Percentiles rank a stretch among this genome's conserved stretches.
Conservation (phyloP, 805 yeast species). For the Kuraishia piskuri region DNA sequence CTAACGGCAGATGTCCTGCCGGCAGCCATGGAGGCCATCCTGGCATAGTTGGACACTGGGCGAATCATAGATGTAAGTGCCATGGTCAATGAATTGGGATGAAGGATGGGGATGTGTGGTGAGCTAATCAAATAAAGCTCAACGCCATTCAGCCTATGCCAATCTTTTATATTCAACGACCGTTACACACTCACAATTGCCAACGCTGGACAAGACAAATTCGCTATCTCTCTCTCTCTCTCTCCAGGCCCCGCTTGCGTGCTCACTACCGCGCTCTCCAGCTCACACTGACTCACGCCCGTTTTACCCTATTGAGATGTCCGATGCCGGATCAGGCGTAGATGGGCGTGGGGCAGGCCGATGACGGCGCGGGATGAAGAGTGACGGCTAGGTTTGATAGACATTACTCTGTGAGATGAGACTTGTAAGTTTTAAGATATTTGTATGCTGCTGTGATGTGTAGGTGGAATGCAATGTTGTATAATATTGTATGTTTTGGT, state of each 20-base stretch:
- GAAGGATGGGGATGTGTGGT: not conserved
- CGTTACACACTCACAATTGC: not conserved
- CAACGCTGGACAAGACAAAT: no score
- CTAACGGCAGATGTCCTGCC: not conserved
- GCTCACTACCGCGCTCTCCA: not conserved
- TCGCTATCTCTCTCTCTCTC: no score
- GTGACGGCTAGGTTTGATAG: not conserved
- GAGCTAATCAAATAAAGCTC: no score
- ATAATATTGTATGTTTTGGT: no score
- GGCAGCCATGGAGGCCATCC: not conserved
- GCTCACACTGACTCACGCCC: not conserved
- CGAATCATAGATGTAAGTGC: not conserved
- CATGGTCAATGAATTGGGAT: not conserved
- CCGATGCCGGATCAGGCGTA: not conserved
- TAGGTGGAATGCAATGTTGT: no score
- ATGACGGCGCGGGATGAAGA: not conserved
- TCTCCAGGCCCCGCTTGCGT: not conserved
- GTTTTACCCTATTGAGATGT: not conserved
- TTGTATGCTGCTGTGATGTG: no score
- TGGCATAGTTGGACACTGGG: not conserved
- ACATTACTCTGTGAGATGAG: no score
- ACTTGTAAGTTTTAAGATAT: no score
- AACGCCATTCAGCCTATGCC: no score
- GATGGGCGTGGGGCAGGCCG: not conserved
- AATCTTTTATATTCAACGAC: not conserved